These are phyloP conservation scores for Ceratobasidium papillatum DNA, from an alignment of 1,284 basidiomycete species.

Conservation along the genomic window DNA sequence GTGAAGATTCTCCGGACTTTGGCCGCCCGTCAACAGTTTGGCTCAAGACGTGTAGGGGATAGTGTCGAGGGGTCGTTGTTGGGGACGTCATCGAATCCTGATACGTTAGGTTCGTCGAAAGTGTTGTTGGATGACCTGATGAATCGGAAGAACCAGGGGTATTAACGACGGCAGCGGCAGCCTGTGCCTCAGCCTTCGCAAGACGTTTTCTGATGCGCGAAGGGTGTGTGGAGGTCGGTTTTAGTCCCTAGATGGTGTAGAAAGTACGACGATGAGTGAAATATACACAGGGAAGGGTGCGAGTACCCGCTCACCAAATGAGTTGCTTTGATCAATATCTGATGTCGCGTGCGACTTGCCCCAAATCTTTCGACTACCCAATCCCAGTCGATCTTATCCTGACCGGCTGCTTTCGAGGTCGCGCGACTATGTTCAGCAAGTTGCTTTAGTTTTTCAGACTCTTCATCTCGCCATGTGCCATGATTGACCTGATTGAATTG, in stretches of 20 bases:
- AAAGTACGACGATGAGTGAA: constrained; percentile 1
- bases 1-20: constrained; percentile 39
- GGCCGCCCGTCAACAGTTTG: constrained; percentile 32
- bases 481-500: constrained; percentile 39
- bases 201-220: constrained; percentile 39
- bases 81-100: constrained; percentile 32
- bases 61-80: constrained; percentile 23
- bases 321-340: constrained; percentile 40
- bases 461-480: constrained; percentile 40
- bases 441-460: constrained; percentile 39
- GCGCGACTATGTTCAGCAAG: constrained; percentile 37
- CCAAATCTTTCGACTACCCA: constrained; percentile 40
- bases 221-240: constrained; percentile 38
- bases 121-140: constrained; percentile 12
- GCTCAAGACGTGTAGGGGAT: constrained; percentile 21
- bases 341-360: constrained; percentile 40
- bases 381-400: constrained; percentile 39
- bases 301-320: constrained; percentile 23
- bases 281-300: not conserved
- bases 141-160: constrained; percentile 35
- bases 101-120: not conserved
- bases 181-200: constrained; percentile 40
- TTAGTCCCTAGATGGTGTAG: constrained; percentile 20
- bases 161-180: constrained; percentile 3
- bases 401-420: constrained; percentile 23